Evolutionary conservation across 352 stramenopile genomes (phyloP).

Genomic region (Saprolegnia diclina): DNA sequence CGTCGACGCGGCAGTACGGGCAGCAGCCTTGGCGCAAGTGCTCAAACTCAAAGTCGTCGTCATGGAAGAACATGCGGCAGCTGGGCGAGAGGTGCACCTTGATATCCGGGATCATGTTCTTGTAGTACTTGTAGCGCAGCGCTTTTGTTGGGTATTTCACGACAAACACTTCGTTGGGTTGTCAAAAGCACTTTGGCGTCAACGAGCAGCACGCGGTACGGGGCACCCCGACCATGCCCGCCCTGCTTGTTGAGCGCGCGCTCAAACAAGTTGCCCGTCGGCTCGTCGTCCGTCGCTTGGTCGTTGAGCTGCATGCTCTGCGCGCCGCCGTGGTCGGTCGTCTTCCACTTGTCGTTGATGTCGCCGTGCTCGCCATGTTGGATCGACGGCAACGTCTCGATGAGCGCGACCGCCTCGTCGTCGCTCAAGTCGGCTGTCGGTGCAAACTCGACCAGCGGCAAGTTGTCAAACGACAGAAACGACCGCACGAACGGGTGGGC

Average conservation of each 20-base stretch:
- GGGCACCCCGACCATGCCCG: conserved; percentile 34
- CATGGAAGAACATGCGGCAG: conserved; percentile 92
- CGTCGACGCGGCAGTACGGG: conserved; percentile 77
- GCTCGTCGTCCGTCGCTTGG: conserved; percentile 37
- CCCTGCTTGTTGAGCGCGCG: conserved; percentile 81
- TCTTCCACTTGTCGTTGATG: conserved; percentile 41
- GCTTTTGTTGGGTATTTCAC: conserved; percentile 63
- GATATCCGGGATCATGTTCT: conserved; percentile 93
- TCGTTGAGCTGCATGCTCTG: conserved; percentile 79
- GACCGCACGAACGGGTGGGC: conserved; percentile 92
- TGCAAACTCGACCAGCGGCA: conserved; percentile 94
- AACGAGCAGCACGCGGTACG: conserved; percentile 73
- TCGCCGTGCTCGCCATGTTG: conserved; percentile 28
- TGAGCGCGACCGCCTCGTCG: conserved; percentile 76
- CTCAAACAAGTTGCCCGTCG: conserved; percentile 61
- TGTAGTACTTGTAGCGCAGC: conserved; percentile 71
- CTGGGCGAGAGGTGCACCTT: conserved; percentile 85
- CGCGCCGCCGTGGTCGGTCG: conserved; percentile 55
- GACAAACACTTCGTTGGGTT: conserved; percentile 81
- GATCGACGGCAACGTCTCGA: conserved; percentile 52
- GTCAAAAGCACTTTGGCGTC: conserved; percentile 64
- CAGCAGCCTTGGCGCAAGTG: conserved; percentile 84
- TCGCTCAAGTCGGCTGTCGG: conserved; percentile 47
- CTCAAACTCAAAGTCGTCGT: conserved; percentile 94
- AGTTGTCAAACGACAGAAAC: conserved; percentile 93